Conservation (phyloP, 306 rosid genomes). For the Glycyrrhiza uralensis region DNA sequence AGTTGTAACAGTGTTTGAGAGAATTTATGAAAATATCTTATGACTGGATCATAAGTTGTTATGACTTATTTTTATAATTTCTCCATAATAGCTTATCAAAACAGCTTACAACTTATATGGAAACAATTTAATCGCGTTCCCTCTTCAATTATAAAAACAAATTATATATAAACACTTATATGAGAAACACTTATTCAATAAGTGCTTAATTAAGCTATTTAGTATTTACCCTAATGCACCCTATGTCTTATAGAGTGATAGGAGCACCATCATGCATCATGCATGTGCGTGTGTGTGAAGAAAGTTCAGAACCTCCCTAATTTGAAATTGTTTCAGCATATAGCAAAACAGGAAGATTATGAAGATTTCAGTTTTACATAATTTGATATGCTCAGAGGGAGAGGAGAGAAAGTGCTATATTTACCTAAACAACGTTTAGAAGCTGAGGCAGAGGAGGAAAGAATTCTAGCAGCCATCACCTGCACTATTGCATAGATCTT, state of each 20-base stretch:
- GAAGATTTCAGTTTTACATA: neutral
- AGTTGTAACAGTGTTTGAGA: too few relatives aligned
- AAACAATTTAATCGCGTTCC: too few relatives aligned
- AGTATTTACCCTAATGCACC: too few relatives aligned
- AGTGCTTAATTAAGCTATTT: too few relatives aligned
- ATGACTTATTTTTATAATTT: too few relatives aligned
- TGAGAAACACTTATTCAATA: too few relatives aligned
- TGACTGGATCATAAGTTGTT: too few relatives aligned
- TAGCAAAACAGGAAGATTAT: neutral
- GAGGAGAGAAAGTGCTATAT: neutral
- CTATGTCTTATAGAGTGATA: neutral
- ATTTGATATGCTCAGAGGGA: neutral
- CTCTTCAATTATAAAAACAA: too few relatives aligned
- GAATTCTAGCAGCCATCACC: slow-evolving; percentile 31
- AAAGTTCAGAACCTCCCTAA: neutral
- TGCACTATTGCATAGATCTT: neutral
- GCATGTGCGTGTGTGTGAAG: neutral
- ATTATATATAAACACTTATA: too few relatives aligned
- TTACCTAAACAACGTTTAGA: slow-evolving; percentile 34
- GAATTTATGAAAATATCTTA: too few relatives aligned
- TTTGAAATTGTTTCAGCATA: neutral
- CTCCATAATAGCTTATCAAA: too few relatives aligned
- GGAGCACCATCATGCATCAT: neutral
- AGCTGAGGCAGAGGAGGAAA: slow-evolving; percentile 28
- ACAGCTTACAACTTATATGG: too few relatives aligned